A percentile compares a stretch with the other conserved stretches of the same genome.
phyloP scores from a whole-genome alignment of 169 alveolate genomes.

The Cryptosporidium sp. region DNA sequence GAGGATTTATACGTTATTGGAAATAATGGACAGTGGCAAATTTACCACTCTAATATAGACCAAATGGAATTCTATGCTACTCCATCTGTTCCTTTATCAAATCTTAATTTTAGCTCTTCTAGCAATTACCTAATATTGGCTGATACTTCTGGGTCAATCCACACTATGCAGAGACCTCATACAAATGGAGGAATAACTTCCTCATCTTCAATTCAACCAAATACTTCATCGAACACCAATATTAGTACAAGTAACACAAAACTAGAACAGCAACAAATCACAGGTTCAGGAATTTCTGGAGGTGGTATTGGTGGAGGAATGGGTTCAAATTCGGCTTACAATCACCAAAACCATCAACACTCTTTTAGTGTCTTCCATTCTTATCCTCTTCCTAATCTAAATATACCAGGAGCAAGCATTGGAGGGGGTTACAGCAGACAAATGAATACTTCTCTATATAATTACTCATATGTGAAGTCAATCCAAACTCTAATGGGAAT shows the following conservation, averaged over 20 bases:
- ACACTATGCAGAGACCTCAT: slow-evolving; percentile 69
- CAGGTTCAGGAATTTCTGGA: slow-evolving; percentile 7
- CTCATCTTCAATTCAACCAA: not conserved
- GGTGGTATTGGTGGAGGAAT: not conserved
- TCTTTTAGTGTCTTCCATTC: slow-evolving; percentile 55
- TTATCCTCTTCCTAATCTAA: slow-evolving; percentile 41
- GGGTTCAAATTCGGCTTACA: not conserved
- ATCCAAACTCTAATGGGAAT: slow-evolving; percentile 60
- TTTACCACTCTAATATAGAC: slow-evolving; percentile 50
- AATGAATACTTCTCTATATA: slow-evolving; percentile 1
- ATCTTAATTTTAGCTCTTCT: slow-evolving; percentile 46
- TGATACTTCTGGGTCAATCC: slow-evolving; percentile 69
- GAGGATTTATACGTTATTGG: slow-evolving; percentile 65
- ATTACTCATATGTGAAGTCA: slow-evolving; percentile 60
- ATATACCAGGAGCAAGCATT: not conserved
- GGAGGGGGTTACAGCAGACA: not conserved
- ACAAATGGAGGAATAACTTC: not conserved
- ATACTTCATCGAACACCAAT: not conserved
- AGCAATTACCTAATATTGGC: slow-evolving; percentile 36
- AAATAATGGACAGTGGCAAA: slow-evolving; percentile 72
- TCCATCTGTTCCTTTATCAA: slow-evolving; percentile 73
- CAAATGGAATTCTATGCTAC: slow-evolving; percentile 72
- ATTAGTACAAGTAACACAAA: not conserved
- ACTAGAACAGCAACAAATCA: slow-evolving; percentile 19
- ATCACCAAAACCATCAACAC: slow-evolving; percentile 28